Conservation (phyloP, 163 green algal genomes). For the Volvox carteri region DNA sequence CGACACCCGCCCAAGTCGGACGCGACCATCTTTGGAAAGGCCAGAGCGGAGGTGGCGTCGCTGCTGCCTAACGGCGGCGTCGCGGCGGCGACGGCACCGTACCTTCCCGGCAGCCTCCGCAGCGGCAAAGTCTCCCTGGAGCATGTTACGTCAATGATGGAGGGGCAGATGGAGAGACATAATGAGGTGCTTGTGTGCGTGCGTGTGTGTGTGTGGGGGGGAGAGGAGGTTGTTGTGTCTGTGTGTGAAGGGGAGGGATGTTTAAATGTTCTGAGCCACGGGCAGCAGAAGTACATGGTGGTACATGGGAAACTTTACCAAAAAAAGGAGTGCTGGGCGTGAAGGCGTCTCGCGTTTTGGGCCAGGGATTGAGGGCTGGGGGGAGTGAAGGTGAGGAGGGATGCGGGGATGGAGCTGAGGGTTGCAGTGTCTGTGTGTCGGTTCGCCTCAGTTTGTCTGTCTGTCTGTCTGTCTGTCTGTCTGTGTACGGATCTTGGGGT, state of each 20-base stretch:
- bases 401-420: no score
- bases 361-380: no score
- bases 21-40: conserved; percentile 59
- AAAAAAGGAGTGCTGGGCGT: no score
- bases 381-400: neutral
- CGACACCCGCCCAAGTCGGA: conserved; percentile 57
- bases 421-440: no score
- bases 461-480: no score
- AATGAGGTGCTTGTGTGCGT: neutral
- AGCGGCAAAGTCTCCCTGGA: conserved; percentile 50
- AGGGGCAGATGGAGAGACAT: conserved; percentile 58
- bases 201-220: no score
- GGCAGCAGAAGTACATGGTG: no score
- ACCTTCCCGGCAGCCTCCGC: neutral
- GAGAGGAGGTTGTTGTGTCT: neutral
- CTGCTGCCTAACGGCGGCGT: conserved; percentile 46
- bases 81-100: no score
- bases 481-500: no score
- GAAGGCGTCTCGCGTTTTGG: no score
- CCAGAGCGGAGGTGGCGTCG: conserved; percentile 55
- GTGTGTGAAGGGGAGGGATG: neutral
- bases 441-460: no score
- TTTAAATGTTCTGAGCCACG: neutral
- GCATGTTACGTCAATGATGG: conserved; percentile 58
- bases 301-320: no score